Evolutionary conservation across 305 asterid species (phyloP), one percentile per base, ranked within the genome.

Genomic region (Fraxinus velutina): DNA sequence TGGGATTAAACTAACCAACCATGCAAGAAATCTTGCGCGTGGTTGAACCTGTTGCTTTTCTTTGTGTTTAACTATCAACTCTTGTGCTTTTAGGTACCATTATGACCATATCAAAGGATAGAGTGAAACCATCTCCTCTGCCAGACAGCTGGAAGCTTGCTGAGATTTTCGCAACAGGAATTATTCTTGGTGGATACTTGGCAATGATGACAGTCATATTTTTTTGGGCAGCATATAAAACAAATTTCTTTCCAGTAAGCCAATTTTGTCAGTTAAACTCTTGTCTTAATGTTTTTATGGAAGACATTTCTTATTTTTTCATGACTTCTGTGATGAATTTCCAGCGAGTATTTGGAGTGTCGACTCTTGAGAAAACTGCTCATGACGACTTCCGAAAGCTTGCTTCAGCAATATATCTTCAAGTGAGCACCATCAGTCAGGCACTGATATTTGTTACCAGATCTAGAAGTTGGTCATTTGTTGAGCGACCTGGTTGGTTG

Each of bases 381-480:
- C 92, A 86, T 32, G 98, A 96, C 42, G 98, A 96, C 90, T 94
- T 94, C 62, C 88, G 97, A 82, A 96, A 96, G 92, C 99, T 96
- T 32, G 98, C 98, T 10, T 94, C 99, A 7, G 99, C 98, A 30
- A 88, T 96, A 80, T 96, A 96, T 86, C 99, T 96, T 83, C 99
- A 96, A 93, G 98, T 96, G 87, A 96, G 99, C 93, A 96, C 97
- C 6, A 91, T 96, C 82, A 96, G 99, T 78, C 99, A 94, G 90
- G 99, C 99, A 24, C 87, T 96, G 78, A 96, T 96, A 79, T 96
- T 96, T 72, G 99, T 96, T 8, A 96, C 99, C 22, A 89, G 99
- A 87, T 94, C 98, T 70, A 86, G 98, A 80, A 93, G 89, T 87
- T 96, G 98, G 99, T 96, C 99, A 3, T 96, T 78, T 79, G 84